Evolutionary conservation across 495 filamentous ascomycete species (phyloP).

Genomic region (Acidomyces sp.): DNA sequence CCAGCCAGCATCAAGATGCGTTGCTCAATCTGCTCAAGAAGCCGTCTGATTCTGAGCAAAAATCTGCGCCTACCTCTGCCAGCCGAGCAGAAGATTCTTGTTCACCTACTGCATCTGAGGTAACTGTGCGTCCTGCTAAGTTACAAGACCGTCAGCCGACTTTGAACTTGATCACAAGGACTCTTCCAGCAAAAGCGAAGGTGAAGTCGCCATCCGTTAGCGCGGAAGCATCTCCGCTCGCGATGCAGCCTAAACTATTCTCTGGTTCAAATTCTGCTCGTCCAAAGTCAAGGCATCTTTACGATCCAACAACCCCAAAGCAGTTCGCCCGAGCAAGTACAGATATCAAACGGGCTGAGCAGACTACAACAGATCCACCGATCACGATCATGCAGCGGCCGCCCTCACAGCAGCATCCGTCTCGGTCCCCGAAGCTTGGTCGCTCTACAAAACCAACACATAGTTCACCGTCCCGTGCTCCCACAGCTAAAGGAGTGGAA

Average conservation of each 20-base stretch:
- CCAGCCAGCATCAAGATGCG: slow-evolving; percentile 14
- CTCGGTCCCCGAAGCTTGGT: not conserved
- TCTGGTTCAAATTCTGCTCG: not conserved
- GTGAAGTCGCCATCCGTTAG: slow-evolving; percentile 14
- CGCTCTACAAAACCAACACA: slow-evolving; percentile 6
- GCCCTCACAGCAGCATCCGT: not conserved
- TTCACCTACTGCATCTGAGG: slow-evolving; percentile 6
- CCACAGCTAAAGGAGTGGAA: not conserved
- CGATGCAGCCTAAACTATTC: not conserved
- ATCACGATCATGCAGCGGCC: not conserved
- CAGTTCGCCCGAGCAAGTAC: not conserved
- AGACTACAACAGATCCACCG: not conserved
- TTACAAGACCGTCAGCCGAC: slow-evolving; percentile 4
- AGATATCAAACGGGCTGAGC: not conserved
- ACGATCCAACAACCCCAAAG: slow-evolving; percentile 13
- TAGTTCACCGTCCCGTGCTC: not conserved
- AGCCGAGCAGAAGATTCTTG: slow-evolving; percentile 4
- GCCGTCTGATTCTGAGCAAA: slow-evolving; percentile 9
- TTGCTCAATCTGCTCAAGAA: slow-evolving; percentile 23
- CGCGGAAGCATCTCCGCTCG: not conserved
- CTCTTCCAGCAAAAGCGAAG: slow-evolving; percentile 10
- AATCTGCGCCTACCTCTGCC: slow-evolving; percentile 5
- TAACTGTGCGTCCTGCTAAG: not conserved
- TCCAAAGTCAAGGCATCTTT: slow-evolving; percentile 4
- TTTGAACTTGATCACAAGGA: slow-evolving; percentile 17